These are phyloP conservation scores for Sisymbrium irio DNA, from an alignment of 345 rosid species.

Conservation along the genomic window DNA sequence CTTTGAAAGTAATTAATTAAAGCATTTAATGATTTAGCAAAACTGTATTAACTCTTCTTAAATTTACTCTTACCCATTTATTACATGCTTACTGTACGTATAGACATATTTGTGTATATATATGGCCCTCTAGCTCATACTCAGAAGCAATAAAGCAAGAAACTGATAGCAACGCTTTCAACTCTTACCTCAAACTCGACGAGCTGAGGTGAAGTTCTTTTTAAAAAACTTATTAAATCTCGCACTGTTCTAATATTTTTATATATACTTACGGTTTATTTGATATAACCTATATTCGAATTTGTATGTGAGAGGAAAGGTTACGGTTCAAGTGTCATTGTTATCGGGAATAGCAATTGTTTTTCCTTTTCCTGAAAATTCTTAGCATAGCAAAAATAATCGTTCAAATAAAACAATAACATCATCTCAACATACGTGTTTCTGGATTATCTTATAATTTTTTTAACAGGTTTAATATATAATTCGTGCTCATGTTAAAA, in stretches of 20 bases:
- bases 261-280: slow-evolving; percentile 16
- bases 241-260: not conserved
- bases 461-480: not conserved
- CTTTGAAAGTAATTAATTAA: slow-evolving; percentile 10
- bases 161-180: not conserved
- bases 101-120: slow-evolving; percentile 3
- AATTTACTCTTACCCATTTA: slow-evolving; percentile 6
- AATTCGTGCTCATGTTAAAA: slow-evolving; percentile 11
- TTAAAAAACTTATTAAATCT: not conserved
- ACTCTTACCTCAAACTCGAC: slow-evolving; percentile 8
- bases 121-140: not conserved
- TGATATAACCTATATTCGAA: slow-evolving; percentile 18
- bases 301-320: slow-evolving; percentile 15
- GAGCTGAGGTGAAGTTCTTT: slow-evolving; percentile 27
- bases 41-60: slow-evolving; percentile 12
- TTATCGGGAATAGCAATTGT: slow-evolving; percentile 32
- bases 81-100: not conserved
- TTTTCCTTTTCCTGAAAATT: slow-evolving; percentile 22
- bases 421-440: slow-evolving; percentile 9
- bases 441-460: not conserved
- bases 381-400: not conserved
- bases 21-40: slow-evolving; percentile 6
- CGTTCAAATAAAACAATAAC: slow-evolving; percentile 3
- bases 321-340: slow-evolving; percentile 38
- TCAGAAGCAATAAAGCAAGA: not conserved